A percentile compares a stretch with the other conserved stretches of the same genome.
These are phyloP conservation scores for Phycomyces blakesleeanus DNA, from an alignment of 192 early-diverging fungal genomes.

Conservation along the genomic window DNA sequence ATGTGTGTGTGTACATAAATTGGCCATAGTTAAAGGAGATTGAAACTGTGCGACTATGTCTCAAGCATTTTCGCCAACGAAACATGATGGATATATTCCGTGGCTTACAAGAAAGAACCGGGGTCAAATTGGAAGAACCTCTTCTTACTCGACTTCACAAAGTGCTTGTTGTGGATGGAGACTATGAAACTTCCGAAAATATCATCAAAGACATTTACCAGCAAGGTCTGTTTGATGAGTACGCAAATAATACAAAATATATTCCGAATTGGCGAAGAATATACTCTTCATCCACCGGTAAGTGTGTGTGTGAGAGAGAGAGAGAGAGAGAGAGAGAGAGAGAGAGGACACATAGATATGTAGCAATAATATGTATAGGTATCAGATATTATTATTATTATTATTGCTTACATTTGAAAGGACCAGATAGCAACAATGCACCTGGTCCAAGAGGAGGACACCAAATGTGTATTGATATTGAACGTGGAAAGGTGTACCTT, in stretches of 20 bases:
- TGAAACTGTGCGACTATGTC: slow-evolving; percentile 78
- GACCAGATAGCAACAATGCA: slow-evolving; percentile 24
- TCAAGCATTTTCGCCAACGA: slow-evolving; percentile 87
- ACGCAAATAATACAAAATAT: slow-evolving; percentile 66
- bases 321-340: too few relatives aligned
- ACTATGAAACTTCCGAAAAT: slow-evolving; percentile 72
- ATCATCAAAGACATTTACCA: slow-evolving; percentile 61
- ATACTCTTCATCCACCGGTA: slow-evolving; percentile 37
- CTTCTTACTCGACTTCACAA: slow-evolving; percentile 73
- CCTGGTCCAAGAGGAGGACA: slow-evolving; percentile 86
- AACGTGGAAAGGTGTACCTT: slow-evolving; percentile 70
- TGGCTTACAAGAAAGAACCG: slow-evolving; percentile 60
- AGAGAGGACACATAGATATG: too few relatives aligned
- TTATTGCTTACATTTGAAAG: slow-evolving; percentile 14
- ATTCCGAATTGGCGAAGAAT: slow-evolving; percentile 66
- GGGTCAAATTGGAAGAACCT: slow-evolving; percentile 73
- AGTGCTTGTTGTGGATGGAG: slow-evolving; percentile 61
- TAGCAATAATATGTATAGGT: too few relatives aligned
- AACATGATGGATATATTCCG: slow-evolving; percentile 73
- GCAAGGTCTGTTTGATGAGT: slow-evolving; percentile 69
- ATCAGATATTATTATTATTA: neutral
- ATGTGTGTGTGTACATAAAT: too few relatives aligned
- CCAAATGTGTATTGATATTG: slow-evolving; percentile 91
- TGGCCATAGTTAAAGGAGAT: slow-evolving; percentile 76
- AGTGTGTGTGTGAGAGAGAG: neutral